Evolutionary conservation across 2,329 filamentous ascomycete species (phyloP), one percentile per base, ranked within the genome.

Genomic region (Stemphylium vesicarium): DNA sequence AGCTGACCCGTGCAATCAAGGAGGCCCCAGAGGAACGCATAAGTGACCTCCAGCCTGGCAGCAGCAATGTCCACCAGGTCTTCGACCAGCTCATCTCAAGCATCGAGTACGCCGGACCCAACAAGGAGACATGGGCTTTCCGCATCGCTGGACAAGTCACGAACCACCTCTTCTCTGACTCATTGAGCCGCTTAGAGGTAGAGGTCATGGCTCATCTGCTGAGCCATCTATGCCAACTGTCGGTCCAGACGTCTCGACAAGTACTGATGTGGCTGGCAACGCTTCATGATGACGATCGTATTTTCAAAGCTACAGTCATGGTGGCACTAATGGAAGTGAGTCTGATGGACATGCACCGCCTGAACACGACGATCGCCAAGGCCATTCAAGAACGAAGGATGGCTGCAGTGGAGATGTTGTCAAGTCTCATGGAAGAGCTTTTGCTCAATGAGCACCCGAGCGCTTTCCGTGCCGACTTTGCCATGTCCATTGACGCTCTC

Each of bases 381-480:
- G 86, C 89, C 2, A 81, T 98, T 16, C 80, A 85, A 50, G 83
- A 88, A 51, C 86, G 87, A 54, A 91, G 92, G 58, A 82, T 87
- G 7, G 83, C 84, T 18, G 91, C 90, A 1, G 78, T 97, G 3
- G 86, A 92, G 52, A 90, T 96, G 71, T 82, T 98, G n/a, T 86
- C 88, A 46, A 87, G 88, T 38, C 81, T 97, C 38, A 81, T 96
- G 60, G 89, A 95, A 62, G 85, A 91, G 38, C 85, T 93, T 0
- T 79, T 97, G 8, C 84, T 96, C 44, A 90, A 86, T 63, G 90
- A 92, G 42, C 86, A 88, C 39, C 91, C 92, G 0, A 84, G 89
- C 35, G 90, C 89, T 1, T 80, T 97, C 42, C 90, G 92, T 65
- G 88, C 92, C 1, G 92, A 98, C 76, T 96, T 97, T 69, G 88